Conservation (phyloP, 805 yeast species). For the Metschnikowia matae region DNA sequence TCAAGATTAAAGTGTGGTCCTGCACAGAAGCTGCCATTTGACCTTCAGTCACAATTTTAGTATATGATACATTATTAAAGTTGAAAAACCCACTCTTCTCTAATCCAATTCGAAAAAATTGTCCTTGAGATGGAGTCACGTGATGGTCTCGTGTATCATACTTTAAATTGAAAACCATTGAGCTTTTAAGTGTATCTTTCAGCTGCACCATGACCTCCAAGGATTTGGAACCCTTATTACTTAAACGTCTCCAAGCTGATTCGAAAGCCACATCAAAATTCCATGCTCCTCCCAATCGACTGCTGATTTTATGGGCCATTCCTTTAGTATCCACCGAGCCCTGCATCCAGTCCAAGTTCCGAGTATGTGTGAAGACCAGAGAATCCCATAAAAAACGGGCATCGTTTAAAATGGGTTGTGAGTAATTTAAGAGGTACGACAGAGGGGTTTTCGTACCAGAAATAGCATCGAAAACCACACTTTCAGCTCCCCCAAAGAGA, state of each 20-base stretch:
- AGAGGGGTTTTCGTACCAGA: slow-evolving; percentile 49
- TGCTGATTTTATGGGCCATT: slow-evolving; percentile 36
- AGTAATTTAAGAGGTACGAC: slow-evolving; percentile 45
- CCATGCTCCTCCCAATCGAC: slow-evolving; percentile 28
- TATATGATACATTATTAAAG: slow-evolving; percentile 24
- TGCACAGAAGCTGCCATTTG: slow-evolving; percentile 28
- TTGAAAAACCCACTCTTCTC: slow-evolving; percentile 33
- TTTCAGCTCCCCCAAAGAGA: slow-evolving; percentile 56
- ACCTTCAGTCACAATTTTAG: slow-evolving; percentile 41
- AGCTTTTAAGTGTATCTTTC: slow-evolving; percentile 45
- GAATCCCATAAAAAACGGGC: slow-evolving; percentile 40
- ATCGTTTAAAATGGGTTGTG: slow-evolving; percentile 42
- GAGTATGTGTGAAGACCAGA: slow-evolving; percentile 38
- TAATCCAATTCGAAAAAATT: slow-evolving; percentile 30
- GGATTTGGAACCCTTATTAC: slow-evolving; percentile 27
- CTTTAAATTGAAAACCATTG: slow-evolving; percentile 35
- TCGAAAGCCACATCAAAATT: slow-evolving; percentile 49
- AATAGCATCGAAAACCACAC: slow-evolving; percentile 46
- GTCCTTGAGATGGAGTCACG: slow-evolving; percentile 43
- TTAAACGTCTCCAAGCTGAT: slow-evolving; percentile 39
- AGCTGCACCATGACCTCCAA: slow-evolving; percentile 34
- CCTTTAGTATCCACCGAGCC: slow-evolving; percentile 45
- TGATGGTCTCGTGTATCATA: slow-evolving; percentile 44
- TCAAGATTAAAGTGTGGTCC: slow-evolving; percentile 21
- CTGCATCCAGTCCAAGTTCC: slow-evolving; percentile 46